Evolutionary conservation across 2,329 filamentous ascomycete genomes (phyloP).

Genomic region (Xylaria hypoxylon): DNA sequence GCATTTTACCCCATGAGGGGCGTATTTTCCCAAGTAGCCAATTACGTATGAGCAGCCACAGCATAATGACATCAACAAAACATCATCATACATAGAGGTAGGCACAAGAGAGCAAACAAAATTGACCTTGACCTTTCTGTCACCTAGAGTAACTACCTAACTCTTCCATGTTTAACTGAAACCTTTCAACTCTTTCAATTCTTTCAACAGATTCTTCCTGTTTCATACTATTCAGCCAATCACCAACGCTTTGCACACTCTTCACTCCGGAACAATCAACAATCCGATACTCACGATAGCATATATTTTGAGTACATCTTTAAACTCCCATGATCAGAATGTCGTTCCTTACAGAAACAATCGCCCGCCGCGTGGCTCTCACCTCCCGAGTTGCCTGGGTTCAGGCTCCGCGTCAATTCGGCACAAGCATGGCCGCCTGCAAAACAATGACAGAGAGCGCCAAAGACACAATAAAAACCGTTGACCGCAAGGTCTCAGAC

Average conservation of each 20-base stretch:
- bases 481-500: constrained; percentile 70
- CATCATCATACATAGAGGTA: constrained; percentile 28
- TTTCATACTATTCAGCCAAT: neutral
- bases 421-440: constrained; percentile 57
- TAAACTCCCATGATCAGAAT: constrained; percentile 51
- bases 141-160: neutral
- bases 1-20: constrained; percentile 22
- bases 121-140: neutral
- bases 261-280: neutral
- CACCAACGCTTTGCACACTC: neutral
- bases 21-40: constrained; percentile 2
- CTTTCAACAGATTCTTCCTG: neutral
- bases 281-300: neutral
- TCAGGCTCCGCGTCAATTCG: constrained; percentile 62
- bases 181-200: neutral
- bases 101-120: neutral
- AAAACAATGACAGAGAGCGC: constrained; percentile 66
- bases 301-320: neutral
- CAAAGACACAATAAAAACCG: constrained; percentile 70
- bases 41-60: constrained; percentile 9
- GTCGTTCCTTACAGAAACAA: constrained; percentile 65
- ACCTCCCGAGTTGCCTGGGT: constrained; percentile 54
- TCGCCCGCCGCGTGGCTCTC: constrained; percentile 58
- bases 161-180: constrained; percentile 9
- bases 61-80: constrained; percentile 33